These are phyloP conservation scores for Neurospora hispaniola DNA, from an alignment of 495 filamentous ascomycete species.

Conservation along the genomic window DNA sequence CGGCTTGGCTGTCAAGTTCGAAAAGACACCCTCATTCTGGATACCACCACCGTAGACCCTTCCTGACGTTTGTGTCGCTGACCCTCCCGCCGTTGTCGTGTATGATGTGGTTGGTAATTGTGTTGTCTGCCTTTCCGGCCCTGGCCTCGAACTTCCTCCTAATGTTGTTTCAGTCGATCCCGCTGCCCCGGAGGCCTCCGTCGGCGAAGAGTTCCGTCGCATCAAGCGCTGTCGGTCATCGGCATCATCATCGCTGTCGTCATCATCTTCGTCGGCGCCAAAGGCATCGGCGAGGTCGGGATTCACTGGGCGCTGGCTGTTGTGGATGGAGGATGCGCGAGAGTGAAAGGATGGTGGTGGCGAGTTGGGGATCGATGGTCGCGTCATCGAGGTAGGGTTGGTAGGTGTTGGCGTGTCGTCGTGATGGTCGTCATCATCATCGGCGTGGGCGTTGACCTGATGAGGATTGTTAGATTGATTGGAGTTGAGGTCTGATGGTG, in stretches of 20 bases:
- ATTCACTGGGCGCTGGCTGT: slow-evolving; percentile 48
- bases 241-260: slow-evolving; percentile 61
- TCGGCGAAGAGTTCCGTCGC: slow-evolving; percentile 49
- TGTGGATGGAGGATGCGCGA: slow-evolving; percentile 59
- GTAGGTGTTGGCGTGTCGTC: slow-evolving; percentile 16
- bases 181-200: slow-evolving; percentile 6
- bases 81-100: slow-evolving; percentile 8
- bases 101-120: slow-evolving; percentile 25
- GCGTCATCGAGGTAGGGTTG: slow-evolving; percentile 14
- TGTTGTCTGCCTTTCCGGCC: slow-evolving; percentile 6
- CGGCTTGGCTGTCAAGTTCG: slow-evolving; percentile 87
- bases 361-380: slow-evolving; percentile 56
- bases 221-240: slow-evolving; percentile 83
- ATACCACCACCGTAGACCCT: slow-evolving; percentile 53
- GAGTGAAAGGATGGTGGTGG: slow-evolving; percentile 93
- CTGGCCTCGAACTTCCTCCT: slow-evolving; percentile 3
- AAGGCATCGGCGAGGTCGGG: slow-evolving; percentile 83
- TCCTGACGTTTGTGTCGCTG: slow-evolving; percentile 12
- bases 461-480: background rate
- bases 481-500: no score
- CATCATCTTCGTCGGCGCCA: slow-evolving; percentile 60
- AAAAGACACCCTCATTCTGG: slow-evolving; percentile 87
- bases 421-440: slow-evolving; percentile 25
- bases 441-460: slow-evolving; percentile 40
- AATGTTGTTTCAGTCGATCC: slow-evolving; percentile 5